These are phyloP conservation scores for Pezicula neosporulosa DNA, from an alignment of 2,329 filamentous ascomycete species.

Conservation along the genomic window DNA sequence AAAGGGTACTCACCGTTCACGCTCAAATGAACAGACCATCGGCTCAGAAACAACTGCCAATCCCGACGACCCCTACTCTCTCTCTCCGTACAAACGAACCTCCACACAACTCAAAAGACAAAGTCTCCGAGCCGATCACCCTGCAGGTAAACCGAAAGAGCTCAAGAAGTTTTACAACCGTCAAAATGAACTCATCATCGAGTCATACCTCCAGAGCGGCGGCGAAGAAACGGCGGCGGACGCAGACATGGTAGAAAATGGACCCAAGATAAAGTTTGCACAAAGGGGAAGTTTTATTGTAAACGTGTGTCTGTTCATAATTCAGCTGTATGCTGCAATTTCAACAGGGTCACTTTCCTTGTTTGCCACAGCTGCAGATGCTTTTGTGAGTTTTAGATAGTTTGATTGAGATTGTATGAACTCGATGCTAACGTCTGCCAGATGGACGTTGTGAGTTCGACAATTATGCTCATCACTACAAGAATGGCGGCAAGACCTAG, in stretches of 20 bases:
- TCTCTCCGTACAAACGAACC: conserved; percentile 26
- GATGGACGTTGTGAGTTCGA: conserved; percentile 62
- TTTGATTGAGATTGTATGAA: background rate
- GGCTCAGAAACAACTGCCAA: conserved; percentile 1
- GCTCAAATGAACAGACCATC: background rate
- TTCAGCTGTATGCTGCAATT: conserved; percentile 55
- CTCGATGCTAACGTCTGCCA: conserved; percentile 23
- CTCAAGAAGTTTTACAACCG: conserved; percentile 44
- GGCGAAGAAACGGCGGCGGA: conserved; percentile 51
- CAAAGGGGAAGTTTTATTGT: conserved; percentile 48
- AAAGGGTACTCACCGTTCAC: background rate
- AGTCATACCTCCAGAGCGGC: conserved; percentile 50
- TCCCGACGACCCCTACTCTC: conserved; percentile 31
- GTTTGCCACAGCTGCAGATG: conserved; percentile 64
- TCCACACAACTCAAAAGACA: conserved; percentile 33
- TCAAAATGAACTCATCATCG: conserved; percentile 47
- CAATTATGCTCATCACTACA: conserved; percentile 59
- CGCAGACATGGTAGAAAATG: conserved; percentile 47
- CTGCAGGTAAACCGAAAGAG: conserved; percentile 38
- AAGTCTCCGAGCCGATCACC: conserved; percentile 46
- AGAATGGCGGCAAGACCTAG: conserved; percentile 56
- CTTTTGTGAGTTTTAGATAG: conserved; percentile 42
- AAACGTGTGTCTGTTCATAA: conserved; percentile 52
- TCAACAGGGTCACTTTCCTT: conserved; percentile 58
- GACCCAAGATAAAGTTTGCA: conserved; percentile 48